These are phyloP conservation scores for Lagerstroemia speciosa DNA, from an alignment of 345 rosid genomes.

Conservation along the genomic window DNA sequence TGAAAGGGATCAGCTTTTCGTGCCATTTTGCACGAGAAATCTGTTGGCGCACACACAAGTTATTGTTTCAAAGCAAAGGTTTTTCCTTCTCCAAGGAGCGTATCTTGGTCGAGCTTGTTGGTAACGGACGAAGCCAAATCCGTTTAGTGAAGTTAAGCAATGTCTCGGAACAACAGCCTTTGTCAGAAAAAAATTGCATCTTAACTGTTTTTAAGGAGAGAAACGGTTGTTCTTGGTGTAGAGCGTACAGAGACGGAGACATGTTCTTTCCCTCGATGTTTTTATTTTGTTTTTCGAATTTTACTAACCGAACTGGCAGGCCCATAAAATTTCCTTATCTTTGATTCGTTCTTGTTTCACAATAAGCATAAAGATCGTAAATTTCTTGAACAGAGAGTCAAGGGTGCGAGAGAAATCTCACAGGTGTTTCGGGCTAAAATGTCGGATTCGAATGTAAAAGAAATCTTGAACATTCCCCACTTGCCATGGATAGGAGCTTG, in stretches of 20 bases:
- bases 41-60: not conserved
- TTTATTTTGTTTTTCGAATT: not conserved
- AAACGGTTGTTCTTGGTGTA: too few species aligned
- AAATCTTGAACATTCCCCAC: not conserved
- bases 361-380: not conserved
- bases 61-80: too few species aligned
- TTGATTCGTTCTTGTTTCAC: not conserved
- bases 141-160: too few species aligned
- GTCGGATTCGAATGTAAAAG: too few species aligned
- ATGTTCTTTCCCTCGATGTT: too few species aligned
- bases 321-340: not conserved
- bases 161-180: not conserved
- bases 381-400: not conserved
- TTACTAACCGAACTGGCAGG: not conserved
- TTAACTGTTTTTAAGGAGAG: not conserved
- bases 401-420: too few species aligned
- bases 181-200: not conserved
- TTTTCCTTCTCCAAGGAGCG: too few species aligned
- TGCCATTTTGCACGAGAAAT: not conserved
- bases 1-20: constrained; percentile 12
- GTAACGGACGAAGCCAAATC: too few species aligned
- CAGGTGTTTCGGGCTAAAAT: too few species aligned
- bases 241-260: too few species aligned
- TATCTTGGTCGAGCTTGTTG: too few species aligned
- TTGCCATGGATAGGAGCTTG: constrained; percentile 66